Conservation (phyloP, 345 rosid species). For the Gossypium arboreum region DNA sequence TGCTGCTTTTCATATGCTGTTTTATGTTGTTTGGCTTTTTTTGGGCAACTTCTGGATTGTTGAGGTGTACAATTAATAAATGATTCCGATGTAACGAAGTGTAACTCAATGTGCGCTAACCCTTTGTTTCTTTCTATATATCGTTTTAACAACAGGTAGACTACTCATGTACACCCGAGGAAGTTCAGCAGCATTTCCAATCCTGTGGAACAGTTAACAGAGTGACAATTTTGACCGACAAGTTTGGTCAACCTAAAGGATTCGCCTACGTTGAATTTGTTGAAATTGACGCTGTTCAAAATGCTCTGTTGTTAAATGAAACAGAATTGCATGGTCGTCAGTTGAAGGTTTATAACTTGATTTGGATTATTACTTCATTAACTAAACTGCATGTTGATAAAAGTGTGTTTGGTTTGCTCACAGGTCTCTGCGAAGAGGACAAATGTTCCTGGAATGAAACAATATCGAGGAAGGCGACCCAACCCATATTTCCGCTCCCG, state of each 20-base stretch:
- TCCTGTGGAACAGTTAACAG: conserved; percentile 95
- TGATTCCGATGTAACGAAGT: background rate
- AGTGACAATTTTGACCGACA: conserved; percentile 78
- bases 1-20: background rate
- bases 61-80: background rate
- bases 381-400: background rate
- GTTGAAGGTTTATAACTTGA: conserved; percentile 56
- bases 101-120: conserved; percentile 5
- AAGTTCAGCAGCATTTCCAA: conserved; percentile 97
- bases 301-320: conserved; percentile 85
- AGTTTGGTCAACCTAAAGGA: conserved; percentile 98
- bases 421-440: conserved; percentile 97
- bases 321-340: conserved; percentile 97
- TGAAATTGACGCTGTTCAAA: conserved; percentile 88
- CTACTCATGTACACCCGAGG: conserved; percentile 95
- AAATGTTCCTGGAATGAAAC: conserved; percentile 94
- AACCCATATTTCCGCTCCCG: conserved; percentile 61
- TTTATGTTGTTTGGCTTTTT: background rate
- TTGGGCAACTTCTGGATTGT: background rate
- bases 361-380: background rate
- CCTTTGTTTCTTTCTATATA: background rate
- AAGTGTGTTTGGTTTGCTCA: conserved; percentile 7
- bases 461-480: conserved; percentile 81
- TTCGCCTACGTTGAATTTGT: conserved; percentile 97
- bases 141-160: conserved; percentile 66